A percentile compares a stretch with the other conserved stretches of the same genome.
Conservation (phyloP, 331 rosid genomes). For the Spiraea crenata region DNA sequence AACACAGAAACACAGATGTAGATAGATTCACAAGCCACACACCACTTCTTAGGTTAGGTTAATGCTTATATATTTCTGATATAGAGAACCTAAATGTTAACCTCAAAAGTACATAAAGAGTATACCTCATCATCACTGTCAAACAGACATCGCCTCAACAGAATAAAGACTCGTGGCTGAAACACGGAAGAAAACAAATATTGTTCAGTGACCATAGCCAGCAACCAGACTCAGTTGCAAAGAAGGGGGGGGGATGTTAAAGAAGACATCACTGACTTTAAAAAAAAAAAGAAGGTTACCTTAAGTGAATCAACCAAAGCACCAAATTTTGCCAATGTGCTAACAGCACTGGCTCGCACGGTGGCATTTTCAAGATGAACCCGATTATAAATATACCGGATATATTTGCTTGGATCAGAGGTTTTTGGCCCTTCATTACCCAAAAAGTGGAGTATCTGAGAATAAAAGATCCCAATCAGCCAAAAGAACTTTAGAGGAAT, state of each 20-base stretch:
- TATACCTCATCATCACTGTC: constrained; percentile 97
- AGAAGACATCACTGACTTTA: background rate
- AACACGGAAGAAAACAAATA: constrained; percentile 26
- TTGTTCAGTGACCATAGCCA: constrained; percentile 24
- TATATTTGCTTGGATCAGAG: constrained; percentile 93
- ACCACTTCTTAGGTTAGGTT: background rate
- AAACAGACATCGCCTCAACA: constrained; percentile 85
- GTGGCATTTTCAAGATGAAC: constrained; percentile 99
- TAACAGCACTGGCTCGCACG: constrained; percentile 95
- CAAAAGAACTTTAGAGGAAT: constrained; percentile 20
- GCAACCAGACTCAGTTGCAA: constrained; percentile 11
- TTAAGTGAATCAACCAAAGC: constrained; percentile 83
- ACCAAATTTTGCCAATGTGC: constrained; percentile 97
- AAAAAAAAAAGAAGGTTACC: constrained; percentile 36
- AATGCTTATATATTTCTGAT: background rate
- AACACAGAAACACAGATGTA: background rate
- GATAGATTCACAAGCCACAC: background rate
- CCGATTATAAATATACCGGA: constrained; percentile 88
- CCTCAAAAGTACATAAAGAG: constrained; percentile 9
- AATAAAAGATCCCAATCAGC: constrained; percentile 10
- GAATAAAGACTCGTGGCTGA: constrained; percentile 92
- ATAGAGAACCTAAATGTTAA: constrained; percentile 13
- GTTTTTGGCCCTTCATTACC: constrained; percentile 99
- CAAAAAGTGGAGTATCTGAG: constrained; percentile 90
- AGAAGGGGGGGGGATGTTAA: constrained; percentile 6